phyloP scores from a whole-genome alignment of 2,329 filamentous ascomycete species.

The Xylaria sp. region DNA sequence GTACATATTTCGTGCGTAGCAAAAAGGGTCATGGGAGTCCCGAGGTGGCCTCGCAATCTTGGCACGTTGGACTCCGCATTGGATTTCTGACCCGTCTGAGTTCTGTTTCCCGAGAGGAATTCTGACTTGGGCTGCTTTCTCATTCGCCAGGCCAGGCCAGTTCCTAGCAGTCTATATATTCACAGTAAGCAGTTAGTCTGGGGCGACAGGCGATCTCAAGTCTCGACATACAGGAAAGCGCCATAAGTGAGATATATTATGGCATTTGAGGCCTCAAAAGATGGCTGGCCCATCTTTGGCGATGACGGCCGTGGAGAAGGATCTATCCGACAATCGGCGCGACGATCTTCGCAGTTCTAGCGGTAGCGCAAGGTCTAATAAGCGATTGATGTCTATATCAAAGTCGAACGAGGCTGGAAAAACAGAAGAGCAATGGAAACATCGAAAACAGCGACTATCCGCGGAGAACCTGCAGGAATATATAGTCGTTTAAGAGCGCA shows the following conservation, averaged over 20 bases:
- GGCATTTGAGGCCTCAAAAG: slow-evolving; percentile 77
- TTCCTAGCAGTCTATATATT: slow-evolving; percentile 62
- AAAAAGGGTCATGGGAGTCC: slow-evolving; percentile 16
- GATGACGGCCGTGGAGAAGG: no score
- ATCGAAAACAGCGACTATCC: neutral
- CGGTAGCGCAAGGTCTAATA: no score
- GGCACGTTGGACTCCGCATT: slow-evolving; percentile 15
- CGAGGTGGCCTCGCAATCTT: slow-evolving; percentile 6
- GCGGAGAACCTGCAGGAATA: no score
- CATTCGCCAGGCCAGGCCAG: slow-evolving; percentile 59
- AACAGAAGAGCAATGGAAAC: no score
- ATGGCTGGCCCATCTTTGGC: slow-evolving; percentile 70
- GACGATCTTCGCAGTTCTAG: neutral
- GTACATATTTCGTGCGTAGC: slow-evolving; percentile 14
- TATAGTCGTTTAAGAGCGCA: neutral
- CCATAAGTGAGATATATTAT: slow-evolving; percentile 81
- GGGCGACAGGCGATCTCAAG: neutral
- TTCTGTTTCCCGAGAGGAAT: slow-evolving; percentile 76
- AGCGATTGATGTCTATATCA: no score
- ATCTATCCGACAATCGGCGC: no score
- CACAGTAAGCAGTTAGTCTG: neutral
- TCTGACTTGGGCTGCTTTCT: slow-evolving; percentile 68
- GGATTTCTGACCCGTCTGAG: slow-evolving; percentile 74
- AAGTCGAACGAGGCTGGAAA: no score
- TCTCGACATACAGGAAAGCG: slow-evolving; percentile 67